These are phyloP conservation scores for Rhizophagus prolifer DNA, from an alignment of 192 early-diverging fungal species.

Conservation along the genomic window DNA sequence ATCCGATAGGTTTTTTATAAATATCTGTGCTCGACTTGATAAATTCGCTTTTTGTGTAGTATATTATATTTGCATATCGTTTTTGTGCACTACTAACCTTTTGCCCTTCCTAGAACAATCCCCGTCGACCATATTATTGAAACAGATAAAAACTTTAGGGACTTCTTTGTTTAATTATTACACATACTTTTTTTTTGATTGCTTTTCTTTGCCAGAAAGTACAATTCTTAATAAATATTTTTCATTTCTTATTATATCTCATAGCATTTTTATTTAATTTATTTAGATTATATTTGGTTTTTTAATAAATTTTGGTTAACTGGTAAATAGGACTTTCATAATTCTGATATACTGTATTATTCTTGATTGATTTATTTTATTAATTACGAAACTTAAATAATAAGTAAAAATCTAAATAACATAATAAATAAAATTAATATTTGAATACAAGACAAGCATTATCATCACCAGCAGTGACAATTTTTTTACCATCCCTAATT, in stretches of 20 bases:
- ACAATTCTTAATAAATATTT: slow-evolving; percentile 2
- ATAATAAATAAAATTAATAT: too few species aligned
- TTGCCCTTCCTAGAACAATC: slow-evolving; percentile 37
- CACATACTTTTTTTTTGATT: slow-evolving; percentile 15
- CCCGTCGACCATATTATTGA: slow-evolving; percentile 39
- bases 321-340: too few species aligned
- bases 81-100: slow-evolving; percentile 31
- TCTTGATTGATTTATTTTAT: too few species aligned
- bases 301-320: too few species aligned
- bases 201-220: not conserved
- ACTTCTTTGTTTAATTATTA: not conserved
- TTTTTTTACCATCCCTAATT: slow-evolving; percentile 55
- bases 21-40: not conserved
- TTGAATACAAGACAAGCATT: slow-evolving; percentile 68
- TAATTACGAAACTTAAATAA: too few species aligned
- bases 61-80: not conserved
- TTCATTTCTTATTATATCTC: not conserved
- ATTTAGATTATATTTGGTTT: too few species aligned
- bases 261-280: not conserved
- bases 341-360: too few species aligned
- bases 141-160: slow-evolving; percentile 1
- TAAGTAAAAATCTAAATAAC: too few species aligned
- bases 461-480: slow-evolving; percentile 82
- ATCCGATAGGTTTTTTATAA: not conserved
- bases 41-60: not conserved